Base-by-base conservation (phyloP, 495 filamentous ascomycete species). In the Aspergillus sclerotiicarbonarius region DNA sequence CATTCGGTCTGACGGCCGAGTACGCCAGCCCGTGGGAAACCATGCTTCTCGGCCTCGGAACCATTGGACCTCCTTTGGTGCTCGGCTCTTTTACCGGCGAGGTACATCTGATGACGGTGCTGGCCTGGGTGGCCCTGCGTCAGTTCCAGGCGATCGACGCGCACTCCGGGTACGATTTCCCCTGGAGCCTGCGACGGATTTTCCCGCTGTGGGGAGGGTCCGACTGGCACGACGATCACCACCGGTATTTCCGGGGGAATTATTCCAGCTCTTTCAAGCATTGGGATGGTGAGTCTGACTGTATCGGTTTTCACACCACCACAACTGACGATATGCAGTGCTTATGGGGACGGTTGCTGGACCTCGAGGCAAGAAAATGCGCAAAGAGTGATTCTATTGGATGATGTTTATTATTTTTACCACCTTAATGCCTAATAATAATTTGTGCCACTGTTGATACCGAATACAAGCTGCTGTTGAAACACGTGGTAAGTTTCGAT, bases 191-290 rank as follows among this genome's bases (percentile, higher is more conserved):
- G 72, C 90, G 93, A 69, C 89, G 94, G 71, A 87, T 98, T 78
- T 71, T 98, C n/a, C 94, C 94, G 15, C 95, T 98, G 82, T 98
- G 95, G 95, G 94, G 92, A 57, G 94, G 94, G 60, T 92, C 94
- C 18, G 87, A 96, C 59, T 92, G 96, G 78, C 94, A 98, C 73
- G 94, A 98, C 69, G 78, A 90, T 37, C 94, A 98, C 74, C 94
- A 98, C 74, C 92, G 97, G 78, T 84, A 87, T 60, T 98, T 98
- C 80, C 88, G 97, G 67, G 94, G 94, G 54, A 98, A 98, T 79
- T 98, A 96, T 72, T 82, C 93, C 37, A 96, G 91, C 67, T 95
- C 90, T 74, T 98, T 98, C 84, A 83, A 91, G 68, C 96, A 94
- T 91, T 98, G 95, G 94, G 94, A 98, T 76, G 46, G 63, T 66